A percentile compares a stretch with the other conserved stretches of the same genome.
Evolutionary conservation across 2,329 filamentous ascomycete species (phyloP).

Genomic region (Curvularia sp.): DNA sequence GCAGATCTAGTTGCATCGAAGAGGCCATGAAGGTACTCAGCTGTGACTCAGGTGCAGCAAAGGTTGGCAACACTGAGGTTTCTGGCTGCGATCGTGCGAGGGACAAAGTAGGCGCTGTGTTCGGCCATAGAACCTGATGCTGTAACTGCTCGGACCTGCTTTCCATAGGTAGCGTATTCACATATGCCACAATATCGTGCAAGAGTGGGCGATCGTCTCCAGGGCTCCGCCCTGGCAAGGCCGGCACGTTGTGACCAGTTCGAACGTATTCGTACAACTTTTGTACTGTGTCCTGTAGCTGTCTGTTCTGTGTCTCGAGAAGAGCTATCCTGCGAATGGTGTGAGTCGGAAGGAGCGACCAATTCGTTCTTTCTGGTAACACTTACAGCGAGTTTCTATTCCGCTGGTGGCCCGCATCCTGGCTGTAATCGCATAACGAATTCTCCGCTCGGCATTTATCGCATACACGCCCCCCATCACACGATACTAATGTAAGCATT

Average conservation of each 20-base stretch:
- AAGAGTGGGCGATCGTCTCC: constrained; percentile 2
- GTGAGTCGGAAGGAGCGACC: background rate
- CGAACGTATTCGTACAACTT: constrained; percentile 1
- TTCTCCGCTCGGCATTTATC: background rate
- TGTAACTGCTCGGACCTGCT: background rate
- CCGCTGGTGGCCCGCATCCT: background rate
- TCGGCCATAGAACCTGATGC: background rate
- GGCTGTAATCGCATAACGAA: background rate
- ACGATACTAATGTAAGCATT: constrained; percentile 5
- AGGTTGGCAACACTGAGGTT: background rate
- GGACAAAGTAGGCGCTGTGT: background rate
- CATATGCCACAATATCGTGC: constrained; percentile 2
- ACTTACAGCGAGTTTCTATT: background rate
- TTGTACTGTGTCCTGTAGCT: background rate
- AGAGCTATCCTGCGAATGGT: background rate
- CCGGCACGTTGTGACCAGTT: background rate
- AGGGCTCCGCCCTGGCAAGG: background rate
- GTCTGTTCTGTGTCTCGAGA: constrained; percentile 7
- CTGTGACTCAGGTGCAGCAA: background rate
- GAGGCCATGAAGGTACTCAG: background rate
- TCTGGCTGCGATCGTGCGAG: background rate
- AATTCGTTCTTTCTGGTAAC: background rate
- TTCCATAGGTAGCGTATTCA: background rate
- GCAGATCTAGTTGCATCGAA: background rate
- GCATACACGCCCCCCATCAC: constrained; percentile 3